These are phyloP conservation scores for Leucocoprinus birnbaumii DNA, from an alignment of 768 basidiomycete species.

Conservation along the genomic window DNA sequence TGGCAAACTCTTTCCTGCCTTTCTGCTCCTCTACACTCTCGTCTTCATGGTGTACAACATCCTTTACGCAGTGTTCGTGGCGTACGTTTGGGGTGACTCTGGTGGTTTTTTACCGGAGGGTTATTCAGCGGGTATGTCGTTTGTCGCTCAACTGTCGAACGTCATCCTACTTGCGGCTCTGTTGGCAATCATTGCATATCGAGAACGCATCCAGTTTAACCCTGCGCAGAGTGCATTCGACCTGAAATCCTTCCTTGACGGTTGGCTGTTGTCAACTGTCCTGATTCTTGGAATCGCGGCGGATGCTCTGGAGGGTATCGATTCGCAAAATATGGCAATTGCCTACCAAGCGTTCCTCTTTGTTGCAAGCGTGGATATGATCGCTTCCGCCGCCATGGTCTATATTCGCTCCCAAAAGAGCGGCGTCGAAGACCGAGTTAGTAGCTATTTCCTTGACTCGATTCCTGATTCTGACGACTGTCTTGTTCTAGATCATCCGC, in stretches of 20 bases:
- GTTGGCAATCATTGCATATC: conserved; percentile 6
- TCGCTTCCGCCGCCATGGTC: not conserved
- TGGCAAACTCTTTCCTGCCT: conserved; percentile 3
- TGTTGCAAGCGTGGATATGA: not conserved
- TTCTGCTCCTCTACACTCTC: not conserved
- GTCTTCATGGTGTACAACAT: conserved; percentile 1
- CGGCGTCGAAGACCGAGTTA: too few relatives aligned
- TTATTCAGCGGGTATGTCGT: not conserved
- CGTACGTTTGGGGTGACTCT: not conserved
- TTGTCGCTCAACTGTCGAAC: not conserved
- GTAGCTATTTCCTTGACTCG: too few relatives aligned
- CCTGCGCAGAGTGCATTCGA: not conserved
- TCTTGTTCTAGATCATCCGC: not conserved
- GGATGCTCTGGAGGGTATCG: not conserved
- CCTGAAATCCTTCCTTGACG: conserved; percentile 5
- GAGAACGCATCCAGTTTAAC: conserved; percentile 1
- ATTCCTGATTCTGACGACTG: not conserved
- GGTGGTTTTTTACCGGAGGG: not conserved
- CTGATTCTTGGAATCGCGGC: conserved; percentile 2
- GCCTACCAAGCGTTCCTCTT: not conserved
- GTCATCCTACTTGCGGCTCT: not conserved
- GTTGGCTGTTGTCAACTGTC: not conserved
- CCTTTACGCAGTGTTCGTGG: conserved; percentile 5
- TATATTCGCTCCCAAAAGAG: too few relatives aligned
- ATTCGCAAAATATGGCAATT: not conserved